Evolutionary conservation across 2,329 filamentous ascomycete genomes (phyloP).

Genomic region (Exophiala sp.): DNA sequence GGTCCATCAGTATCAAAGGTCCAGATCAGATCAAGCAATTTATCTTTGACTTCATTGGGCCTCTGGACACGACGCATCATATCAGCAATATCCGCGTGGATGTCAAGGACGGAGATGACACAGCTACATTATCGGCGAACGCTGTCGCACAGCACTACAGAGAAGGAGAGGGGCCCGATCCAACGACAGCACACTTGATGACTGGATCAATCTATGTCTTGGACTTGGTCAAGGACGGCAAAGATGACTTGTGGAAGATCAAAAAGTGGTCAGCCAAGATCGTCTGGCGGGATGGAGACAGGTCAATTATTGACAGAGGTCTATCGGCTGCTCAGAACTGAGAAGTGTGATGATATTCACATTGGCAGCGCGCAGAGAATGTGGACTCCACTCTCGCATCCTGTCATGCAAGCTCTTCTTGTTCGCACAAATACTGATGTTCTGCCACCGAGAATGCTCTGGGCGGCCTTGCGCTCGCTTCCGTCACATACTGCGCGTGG

Average conservation of each 20-base stretch:
- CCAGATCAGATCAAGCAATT: constrained; percentile 25
- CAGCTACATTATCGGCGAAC: constrained; percentile 21
- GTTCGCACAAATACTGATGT: too few species aligned
- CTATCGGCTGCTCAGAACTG: too few species aligned
- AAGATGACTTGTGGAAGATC: constrained; percentile 7
- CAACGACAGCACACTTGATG: not conserved
- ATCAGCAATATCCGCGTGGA: constrained; percentile 29
- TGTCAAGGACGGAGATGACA: constrained; percentile 12
- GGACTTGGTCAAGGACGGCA: not conserved
- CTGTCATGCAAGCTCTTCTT: too few species aligned
- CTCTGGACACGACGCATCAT: constrained; percentile 32
- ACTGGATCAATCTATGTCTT: not conserved
- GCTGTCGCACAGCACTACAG: constrained; percentile 26
- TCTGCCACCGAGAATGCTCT: too few species aligned
- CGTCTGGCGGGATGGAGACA: not conserved
- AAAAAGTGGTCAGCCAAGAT: not conserved
- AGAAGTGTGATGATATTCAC: too few species aligned
- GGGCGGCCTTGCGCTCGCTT: too few species aligned
- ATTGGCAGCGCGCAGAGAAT: too few species aligned
- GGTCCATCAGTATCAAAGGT: constrained; percentile 27
- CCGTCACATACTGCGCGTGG: too few species aligned
- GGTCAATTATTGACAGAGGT: not conserved
- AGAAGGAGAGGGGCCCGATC: not conserved
- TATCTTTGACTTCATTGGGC: constrained; percentile 2
- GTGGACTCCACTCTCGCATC: too few species aligned